Conservation (phyloP, 176 grass and related monocot species). For the Sorghum bicolor region DNA sequence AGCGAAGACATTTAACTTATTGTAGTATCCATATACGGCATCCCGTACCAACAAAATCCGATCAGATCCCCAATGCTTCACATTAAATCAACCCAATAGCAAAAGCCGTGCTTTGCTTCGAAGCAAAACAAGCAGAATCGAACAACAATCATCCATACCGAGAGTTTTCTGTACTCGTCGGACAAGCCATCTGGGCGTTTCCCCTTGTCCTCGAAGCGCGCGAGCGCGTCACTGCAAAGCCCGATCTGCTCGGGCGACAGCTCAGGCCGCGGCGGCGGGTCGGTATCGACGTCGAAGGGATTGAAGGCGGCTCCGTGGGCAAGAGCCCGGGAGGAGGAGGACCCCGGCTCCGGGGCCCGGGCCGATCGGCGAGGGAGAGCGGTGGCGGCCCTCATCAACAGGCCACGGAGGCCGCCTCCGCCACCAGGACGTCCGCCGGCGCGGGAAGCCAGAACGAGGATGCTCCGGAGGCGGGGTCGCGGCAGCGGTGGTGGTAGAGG, state of each 20-base stretch:
- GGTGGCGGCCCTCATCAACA: neutral
- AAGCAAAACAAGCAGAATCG: neutral
- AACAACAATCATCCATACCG: constrained; percentile 35
- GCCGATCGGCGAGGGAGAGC: neutral
- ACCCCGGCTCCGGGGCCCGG: neutral
- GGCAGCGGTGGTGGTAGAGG: neutral
- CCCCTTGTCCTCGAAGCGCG: constrained; percentile 49
- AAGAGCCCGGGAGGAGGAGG: neutral
- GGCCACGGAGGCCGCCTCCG: constrained; percentile 9
- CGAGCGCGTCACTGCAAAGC: constrained; percentile 52
- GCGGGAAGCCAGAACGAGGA: constrained; percentile 17
- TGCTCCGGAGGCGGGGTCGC: neutral
- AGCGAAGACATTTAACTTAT: neutral
- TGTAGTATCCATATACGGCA: neutral
- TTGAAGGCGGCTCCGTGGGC: constrained; percentile 15
- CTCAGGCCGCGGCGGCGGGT: constrained; percentile 22
- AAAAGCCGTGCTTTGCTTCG: neutral
- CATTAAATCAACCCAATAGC: constrained; percentile 2
- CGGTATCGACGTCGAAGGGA: constrained; percentile 31
- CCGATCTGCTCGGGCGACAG: constrained; percentile 55
- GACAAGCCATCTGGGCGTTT: constrained; percentile 17
- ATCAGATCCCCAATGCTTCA: constrained; percentile 1
- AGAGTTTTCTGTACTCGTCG: constrained; percentile 53
- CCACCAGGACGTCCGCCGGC: neutral
- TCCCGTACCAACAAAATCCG: neutral